Evolutionary conservation across 148 eudicot species (phyloP), one percentile per base, ranked within the genome.

Genomic region (Nepenthes gracilis): DNA sequence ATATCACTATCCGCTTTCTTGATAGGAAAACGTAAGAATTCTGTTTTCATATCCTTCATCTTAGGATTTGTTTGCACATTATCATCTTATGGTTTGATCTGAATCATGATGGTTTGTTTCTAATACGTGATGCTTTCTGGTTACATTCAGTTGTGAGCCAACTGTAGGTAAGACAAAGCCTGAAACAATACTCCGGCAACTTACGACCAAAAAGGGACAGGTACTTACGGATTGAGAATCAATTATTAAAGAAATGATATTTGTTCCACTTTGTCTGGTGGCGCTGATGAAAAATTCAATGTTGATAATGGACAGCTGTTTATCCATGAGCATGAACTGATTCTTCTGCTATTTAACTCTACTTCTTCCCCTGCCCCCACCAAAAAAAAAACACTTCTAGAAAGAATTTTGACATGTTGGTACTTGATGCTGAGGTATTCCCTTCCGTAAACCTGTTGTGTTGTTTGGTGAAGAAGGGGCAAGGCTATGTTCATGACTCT

Each of bases 171-270:
- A 94, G 82, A 94, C 99, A 67, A 86, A 84, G 80, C 95, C 99
- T n/a, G 95, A 89, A 69, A 23, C 23, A 23, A 23, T 23, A 23
- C 23, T 23, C 23, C 23, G 23, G 23, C 23, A 23, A 69, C 95
- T 94, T 61, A 89, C 92, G 36, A 94, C 99, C 43, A 94, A 86
- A 74, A 94, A 86, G 73, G 99, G 99, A 58, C 97, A 94, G 97
- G 99, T 94, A 77, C 15, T 32, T 54, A 11, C 15, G 36, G 11
- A 55, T 57, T 64, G 50, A 40, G 67, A 37, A 33, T 9, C 2
- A 34, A 4, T 54, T 56, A 54, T 38, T 54, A 54, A 53, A 13
- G 4, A 53, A 38, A 4, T 53, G 49, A 33, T 43, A 14, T 43
- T 45, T 64, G 13, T n/a, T 12, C 45, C 38, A 33, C 60, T 2